These are phyloP conservation scores for Macroventuria anomochaeta DNA, from an alignment of 2,329 filamentous ascomycete genomes.

Conservation along the genomic window DNA sequence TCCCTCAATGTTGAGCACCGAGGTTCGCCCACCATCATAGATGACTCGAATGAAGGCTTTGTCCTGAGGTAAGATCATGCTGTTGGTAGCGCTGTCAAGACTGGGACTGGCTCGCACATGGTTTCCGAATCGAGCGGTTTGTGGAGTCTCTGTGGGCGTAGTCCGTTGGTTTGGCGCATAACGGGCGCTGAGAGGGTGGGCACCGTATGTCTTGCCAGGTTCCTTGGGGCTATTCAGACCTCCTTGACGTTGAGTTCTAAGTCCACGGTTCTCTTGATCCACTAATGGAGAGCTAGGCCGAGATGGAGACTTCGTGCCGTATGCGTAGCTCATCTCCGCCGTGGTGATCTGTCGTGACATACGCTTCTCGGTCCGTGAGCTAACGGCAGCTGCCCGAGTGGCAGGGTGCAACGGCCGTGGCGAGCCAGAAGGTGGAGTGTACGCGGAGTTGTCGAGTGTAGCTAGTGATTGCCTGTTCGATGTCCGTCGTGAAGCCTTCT, in stretches of 20 bases:
- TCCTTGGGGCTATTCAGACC: constrained; percentile 64
- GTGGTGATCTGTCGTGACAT: constrained; percentile 55
- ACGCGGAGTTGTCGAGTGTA: constrained; percentile 71
- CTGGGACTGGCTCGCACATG: constrained; percentile 84
- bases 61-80: constrained; percentile 82
- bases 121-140: constrained; percentile 66
- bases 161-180: constrained; percentile 44
- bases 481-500: constrained; percentile 67
- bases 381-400: constrained; percentile 51
- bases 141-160: constrained; percentile 68
- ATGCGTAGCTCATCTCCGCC: constrained; percentile 52
- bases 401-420: constrained; percentile 66
- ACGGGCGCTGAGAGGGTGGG: constrained; percentile 59
- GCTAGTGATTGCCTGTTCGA: constrained; percentile 84
- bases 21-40: constrained; percentile 87
- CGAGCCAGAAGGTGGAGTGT: constrained; percentile 68
- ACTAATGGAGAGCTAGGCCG: constrained; percentile 74
- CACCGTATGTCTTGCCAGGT: constrained; percentile 60
- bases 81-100: constrained; percentile 76
- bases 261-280: constrained; percentile 60
- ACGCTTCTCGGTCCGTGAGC: constrained; percentile 55
- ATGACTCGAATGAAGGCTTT: constrained; percentile 93
- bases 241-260: constrained; percentile 66
- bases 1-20: constrained; percentile 90
- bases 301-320: constrained; percentile 63